Evolutionary conservation across 2,329 filamentous ascomycete genomes (phyloP).

Genomic region (Diaporthe destruens): DNA sequence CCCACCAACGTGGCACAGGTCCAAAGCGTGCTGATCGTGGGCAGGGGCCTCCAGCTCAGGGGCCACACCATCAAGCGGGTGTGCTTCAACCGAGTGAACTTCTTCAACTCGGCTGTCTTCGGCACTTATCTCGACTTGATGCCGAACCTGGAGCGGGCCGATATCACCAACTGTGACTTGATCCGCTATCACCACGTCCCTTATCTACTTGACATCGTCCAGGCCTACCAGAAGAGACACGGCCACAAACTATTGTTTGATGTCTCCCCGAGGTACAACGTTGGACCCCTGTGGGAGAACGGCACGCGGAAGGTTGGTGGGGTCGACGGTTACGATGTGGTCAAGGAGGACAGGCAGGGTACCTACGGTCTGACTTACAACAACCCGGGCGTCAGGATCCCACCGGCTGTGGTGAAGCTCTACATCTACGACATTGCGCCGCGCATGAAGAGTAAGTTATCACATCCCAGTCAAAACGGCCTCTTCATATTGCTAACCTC

Average conservation of each 20-base stretch:
- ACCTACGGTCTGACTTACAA: conserved; percentile 34
- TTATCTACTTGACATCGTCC: conserved; percentile 24
- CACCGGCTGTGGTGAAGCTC: conserved; percentile 22
- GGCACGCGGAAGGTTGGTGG: neutral
- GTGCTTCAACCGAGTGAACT: conserved; percentile 27
- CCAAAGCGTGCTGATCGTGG: conserved; percentile 3
- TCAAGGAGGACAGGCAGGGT: conserved; percentile 20
- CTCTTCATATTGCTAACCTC: neutral
- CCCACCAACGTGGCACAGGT: neutral
- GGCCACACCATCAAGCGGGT: conserved; percentile 2
- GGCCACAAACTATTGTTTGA: conserved; percentile 14
- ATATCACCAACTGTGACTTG: conserved; percentile 35
- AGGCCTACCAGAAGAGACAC: conserved; percentile 3
- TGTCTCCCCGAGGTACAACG: conserved; percentile 31
- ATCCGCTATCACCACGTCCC: conserved; percentile 28
- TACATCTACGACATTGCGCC: conserved; percentile 36
- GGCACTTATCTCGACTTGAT: conserved; percentile 28
- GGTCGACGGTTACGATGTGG: neutral
- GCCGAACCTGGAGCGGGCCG: conserved; percentile 34
- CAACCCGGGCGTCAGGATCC: conserved; percentile 34
- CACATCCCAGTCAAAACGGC: accelerated
- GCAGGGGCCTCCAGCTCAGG: conserved; percentile 13
- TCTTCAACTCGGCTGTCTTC: conserved; percentile 23
- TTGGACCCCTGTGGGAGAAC: conserved; percentile 15
- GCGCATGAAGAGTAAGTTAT: conserved; percentile 32